Base-by-base conservation (phyloP, 1,139 yeast genomes). In the Suhomyces bolitotheri region DNA sequence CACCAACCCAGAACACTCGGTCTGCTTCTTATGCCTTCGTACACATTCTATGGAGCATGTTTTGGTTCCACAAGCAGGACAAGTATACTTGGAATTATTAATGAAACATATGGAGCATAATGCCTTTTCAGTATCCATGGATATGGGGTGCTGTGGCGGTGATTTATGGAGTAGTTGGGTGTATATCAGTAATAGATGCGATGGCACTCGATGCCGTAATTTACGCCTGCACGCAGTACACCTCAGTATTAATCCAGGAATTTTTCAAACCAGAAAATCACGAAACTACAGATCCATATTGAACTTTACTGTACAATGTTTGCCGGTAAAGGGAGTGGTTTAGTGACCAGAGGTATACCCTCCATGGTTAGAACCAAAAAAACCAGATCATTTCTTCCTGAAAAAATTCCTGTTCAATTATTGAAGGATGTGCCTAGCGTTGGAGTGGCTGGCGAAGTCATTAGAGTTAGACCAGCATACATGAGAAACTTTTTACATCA, bases 401-500 rank as follows among this genome's bases (percentile, higher is more conserved):
- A 76, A 47, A 75, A 76, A 52, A 75, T 82, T 22, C 63, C 71
- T 22, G 89, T 89, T 7, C 97, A 89, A 62, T 67, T 88, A 22
- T 67, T 87, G 43, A 73, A 71, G 50, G 86, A 85, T 51, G 73
- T 80, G 53, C 76, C 79, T 24, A 73, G 71, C 8, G 59, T 78
- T 39, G 88, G 87, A n/a, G 66, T 62, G 26, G 57, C 58, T 32
- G 96, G 96, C 19, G 84, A 89, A 62, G 71, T 89, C 29, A 73
- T 85, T 16, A 65, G 74, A 25, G 96, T 88, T n/a, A 73, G 78
- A 42, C 87, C 95, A 22, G 86, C 92, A 12, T 71, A 77, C 41
- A 89, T 89, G 96, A 76, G 92, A 57, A 86, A 85, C 62, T 76
- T 66, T 50, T 71, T 89, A 39, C 88, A 88, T 51, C 76, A 77